Base-by-base conservation (phyloP, 768 basidiomycete species). In the Macrolepiota dolichaula region DNA sequence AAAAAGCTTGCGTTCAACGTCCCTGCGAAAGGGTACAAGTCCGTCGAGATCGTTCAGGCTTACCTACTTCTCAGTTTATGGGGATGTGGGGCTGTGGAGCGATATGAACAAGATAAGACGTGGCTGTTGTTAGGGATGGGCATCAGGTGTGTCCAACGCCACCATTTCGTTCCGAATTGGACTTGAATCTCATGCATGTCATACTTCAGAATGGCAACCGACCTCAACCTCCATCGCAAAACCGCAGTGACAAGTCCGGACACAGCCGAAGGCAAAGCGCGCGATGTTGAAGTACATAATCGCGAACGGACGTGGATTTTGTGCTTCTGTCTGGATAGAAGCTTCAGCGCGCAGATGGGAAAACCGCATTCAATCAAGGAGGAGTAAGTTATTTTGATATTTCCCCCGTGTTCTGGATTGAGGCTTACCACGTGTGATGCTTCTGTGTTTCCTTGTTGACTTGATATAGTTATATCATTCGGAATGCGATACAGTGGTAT, bases 21-120 rank as follows among this genome's bases (percentile, higher is more conserved):
- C 13, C 91, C 92, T 19, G 91, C 90, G 15, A 81, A 82, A 63
- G 93, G 93, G 0, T 94, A 92, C 79, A 96, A 96, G 73, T 91
- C 88, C n/a, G 85, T 94, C 47, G 94, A 95, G 75, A 94, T 96
- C 62, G 92, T 96, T 3, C 96, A 99, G 70, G 96, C 94, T 0
- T 99, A 97, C 72, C 77, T 98, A 19, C 78, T 99, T 9, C 85
- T 98, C 55, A 81, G 89, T 1, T 74, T 94, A 13, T 98, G 93
- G 89, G 94, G 95, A 5, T 89, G 93, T 66, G 95, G 95, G 22
- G 95, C 96, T 3, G 94, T 95, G 22, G 95, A 98, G 72, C 85
- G 95, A 7, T 99, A 94, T 68, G 96, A 99, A 70, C 94, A 96
- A 67, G 96, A 99, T 73, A 87, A 89, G 67, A 98, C 96, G 0